A percentile compares a stretch with the other conserved stretches of the same genome.
Conservation (phyloP, 768 basidiomycete species). For the Mycena maculata region DNA sequence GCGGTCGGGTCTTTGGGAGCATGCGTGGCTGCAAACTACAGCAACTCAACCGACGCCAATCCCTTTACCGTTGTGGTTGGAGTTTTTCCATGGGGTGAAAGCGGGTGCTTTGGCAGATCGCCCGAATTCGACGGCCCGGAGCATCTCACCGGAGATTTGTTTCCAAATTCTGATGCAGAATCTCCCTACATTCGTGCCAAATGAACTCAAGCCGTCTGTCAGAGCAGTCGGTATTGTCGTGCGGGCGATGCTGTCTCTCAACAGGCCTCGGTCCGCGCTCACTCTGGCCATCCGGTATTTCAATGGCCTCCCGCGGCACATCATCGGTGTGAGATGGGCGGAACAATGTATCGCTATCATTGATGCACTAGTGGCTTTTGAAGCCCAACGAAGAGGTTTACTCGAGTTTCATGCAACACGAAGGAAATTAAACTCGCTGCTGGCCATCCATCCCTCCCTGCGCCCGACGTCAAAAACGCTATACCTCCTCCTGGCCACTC, state of each 20-base stretch:
- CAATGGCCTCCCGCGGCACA: conserved; percentile 54
- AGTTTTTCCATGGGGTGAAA: conserved; percentile 63
- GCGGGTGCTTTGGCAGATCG: conserved; percentile 20
- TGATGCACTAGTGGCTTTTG: conserved; percentile 59
- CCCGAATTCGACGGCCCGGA: conserved; percentile 21
- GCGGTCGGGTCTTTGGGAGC: conserved; percentile 64
- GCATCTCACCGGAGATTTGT: conserved; percentile 36
- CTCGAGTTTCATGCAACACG: conserved; percentile 57
- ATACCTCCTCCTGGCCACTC: conserved; percentile 65
- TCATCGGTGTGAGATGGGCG: conserved; percentile 50
- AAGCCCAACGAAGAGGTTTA: conserved; percentile 50
- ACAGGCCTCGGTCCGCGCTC: conserved; percentile 51
- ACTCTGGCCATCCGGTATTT: conserved; percentile 63
- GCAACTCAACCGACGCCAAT: conserved; percentile 35
- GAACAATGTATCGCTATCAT: conserved; percentile 63
- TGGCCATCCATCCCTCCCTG: conserved; percentile 60
- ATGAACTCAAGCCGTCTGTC: conserved; percentile 50
- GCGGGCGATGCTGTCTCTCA: conserved; percentile 57
- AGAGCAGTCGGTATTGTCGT: conserved; percentile 60
- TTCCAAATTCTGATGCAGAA: conserved; percentile 56
- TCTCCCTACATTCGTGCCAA: conserved; percentile 50
- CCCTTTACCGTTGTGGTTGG: conserved; percentile 63
- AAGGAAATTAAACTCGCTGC: conserved; percentile 56
- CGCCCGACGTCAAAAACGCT: conserved; percentile 70
- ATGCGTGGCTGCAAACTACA: conserved; percentile 63